phyloP scores from a whole-genome alignment of 257 asterid genomes.

The Jacaranda mimosifolia region DNA sequence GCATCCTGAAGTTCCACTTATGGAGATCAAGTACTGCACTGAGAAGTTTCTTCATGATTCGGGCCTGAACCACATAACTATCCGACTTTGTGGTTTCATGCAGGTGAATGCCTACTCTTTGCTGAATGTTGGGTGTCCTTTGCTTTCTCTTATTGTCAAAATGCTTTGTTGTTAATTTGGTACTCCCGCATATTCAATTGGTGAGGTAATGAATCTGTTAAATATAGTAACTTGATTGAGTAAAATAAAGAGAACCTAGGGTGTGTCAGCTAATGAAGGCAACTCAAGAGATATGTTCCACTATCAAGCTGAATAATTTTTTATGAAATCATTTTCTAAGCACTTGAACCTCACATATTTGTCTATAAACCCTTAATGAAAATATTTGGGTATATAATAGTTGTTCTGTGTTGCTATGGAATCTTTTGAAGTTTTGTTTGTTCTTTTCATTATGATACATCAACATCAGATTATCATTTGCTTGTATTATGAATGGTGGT shows the following conservation, averaged over 20 bases:
- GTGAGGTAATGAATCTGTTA: not conserved
- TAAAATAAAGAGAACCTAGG: not conserved
- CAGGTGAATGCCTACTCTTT: slow-evolving; percentile 62
- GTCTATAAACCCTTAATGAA: too few relatives aligned
- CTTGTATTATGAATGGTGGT: slow-evolving; percentile 29
- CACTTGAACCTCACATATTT: too few relatives aligned
- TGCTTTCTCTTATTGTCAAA: slow-evolving; percentile 4
- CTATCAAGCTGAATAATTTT: not conserved
- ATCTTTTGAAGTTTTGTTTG: slow-evolving; percentile 8
- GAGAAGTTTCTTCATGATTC: slow-evolving; percentile 87
- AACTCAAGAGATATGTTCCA: slow-evolving; percentile 17
- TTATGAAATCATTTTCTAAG: too few relatives aligned
- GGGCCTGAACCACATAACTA: slow-evolving; percentile 80
- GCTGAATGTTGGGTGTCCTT: slow-evolving; percentile 16
- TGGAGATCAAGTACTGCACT: slow-evolving; percentile 97
- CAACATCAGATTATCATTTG: slow-evolving; percentile 31
- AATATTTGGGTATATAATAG: too few relatives aligned
- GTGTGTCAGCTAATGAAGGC: slow-evolving; percentile 5
- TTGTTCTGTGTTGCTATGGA: not conserved
- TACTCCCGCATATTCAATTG: slow-evolving; percentile 23
- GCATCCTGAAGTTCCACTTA: slow-evolving; percentile 98
- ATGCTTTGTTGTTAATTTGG: slow-evolving; percentile 11
- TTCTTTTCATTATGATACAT: slow-evolving; percentile 14
- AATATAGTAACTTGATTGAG: not conserved
- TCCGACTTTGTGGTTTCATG: slow-evolving; percentile 98